Conservation (phyloP, 1,139 yeast species). For the Hanseniaspora gamundiae region DNA sequence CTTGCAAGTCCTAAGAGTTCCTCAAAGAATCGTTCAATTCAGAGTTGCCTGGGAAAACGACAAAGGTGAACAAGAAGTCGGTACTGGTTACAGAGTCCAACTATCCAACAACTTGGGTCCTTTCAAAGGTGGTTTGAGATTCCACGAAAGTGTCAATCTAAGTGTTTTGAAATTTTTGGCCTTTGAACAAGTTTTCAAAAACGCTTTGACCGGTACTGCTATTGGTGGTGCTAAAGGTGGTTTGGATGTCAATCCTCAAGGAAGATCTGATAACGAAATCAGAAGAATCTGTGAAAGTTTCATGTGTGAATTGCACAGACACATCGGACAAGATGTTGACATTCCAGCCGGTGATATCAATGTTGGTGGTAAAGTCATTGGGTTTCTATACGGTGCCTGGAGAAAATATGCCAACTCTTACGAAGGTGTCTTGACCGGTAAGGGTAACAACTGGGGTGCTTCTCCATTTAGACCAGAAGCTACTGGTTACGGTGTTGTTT, state of each 20-base stretch:
- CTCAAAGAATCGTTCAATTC: constrained; percentile 93
- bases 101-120: constrained; percentile 98
- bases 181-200: constrained; percentile 96
- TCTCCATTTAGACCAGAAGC: constrained; percentile 98
- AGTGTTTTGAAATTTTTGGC: constrained; percentile 93
- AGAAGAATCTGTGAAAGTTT: constrained; percentile 93
- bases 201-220: constrained; percentile 91
- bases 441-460: constrained; percentile 98
- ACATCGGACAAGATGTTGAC: constrained; percentile 94
- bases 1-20: constrained; percentile 82
- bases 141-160: constrained; percentile 94
- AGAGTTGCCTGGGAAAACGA: constrained; percentile 98
- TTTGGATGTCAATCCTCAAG: constrained; percentile 94
- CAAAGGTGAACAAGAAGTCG: constrained; percentile 80
- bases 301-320: constrained; percentile 91
- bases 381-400: constrained; percentile 95
- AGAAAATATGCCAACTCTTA: constrained; percentile 82
- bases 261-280: constrained; percentile 82
- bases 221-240: constrained; percentile 99
- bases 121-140: constrained; percentile 96
- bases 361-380: constrained; percentile 87
- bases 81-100: constrained; percentile 97
- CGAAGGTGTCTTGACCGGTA: constrained; percentile 97
- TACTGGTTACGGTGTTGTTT: constrained; percentile 94
- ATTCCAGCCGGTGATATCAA: constrained; percentile 98